These are phyloP conservation scores for Apiospora koreana DNA, from an alignment of 2,329 filamentous ascomycete genomes.

Conservation along the genomic window DNA sequence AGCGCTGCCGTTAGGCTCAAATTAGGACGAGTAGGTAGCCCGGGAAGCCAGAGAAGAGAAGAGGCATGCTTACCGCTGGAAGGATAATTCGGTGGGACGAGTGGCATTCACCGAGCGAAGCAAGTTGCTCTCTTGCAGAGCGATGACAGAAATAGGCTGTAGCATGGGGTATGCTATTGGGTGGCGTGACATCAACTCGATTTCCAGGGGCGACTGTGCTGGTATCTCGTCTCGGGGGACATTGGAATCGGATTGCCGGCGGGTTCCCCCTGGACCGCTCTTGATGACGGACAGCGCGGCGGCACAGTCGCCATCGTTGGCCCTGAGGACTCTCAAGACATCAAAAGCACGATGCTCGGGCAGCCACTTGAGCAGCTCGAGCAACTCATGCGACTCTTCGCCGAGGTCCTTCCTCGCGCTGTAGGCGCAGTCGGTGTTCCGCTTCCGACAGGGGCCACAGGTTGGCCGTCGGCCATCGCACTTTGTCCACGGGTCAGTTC, in stretches of 20 bases:
- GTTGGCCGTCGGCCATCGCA: slow-evolving; percentile 9
- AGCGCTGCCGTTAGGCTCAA: background rate
- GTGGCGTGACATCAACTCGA: slow-evolving; percentile 6
- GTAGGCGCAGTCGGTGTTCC: background rate
- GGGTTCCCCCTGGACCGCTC: background rate
- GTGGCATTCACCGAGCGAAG: background rate
- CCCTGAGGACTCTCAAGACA: background rate
- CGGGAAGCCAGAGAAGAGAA: background rate
- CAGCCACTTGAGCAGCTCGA: slow-evolving; percentile 2
- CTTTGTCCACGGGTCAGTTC: background rate
- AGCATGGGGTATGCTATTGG: slow-evolving; percentile 6
- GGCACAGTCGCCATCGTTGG: slow-evolving; percentile 6
- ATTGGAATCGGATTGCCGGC: background rate
- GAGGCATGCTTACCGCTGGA: background rate
- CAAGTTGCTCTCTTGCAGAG: background rate
- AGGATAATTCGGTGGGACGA: background rate
- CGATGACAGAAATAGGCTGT: background rate
- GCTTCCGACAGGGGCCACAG: slow-evolving; percentile 10
- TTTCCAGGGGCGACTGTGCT: background rate
- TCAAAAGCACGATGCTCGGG: slow-evolving; percentile 10
- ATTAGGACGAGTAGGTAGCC: background rate
- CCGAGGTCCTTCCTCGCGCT: background rate
- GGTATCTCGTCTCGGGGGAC: background rate
- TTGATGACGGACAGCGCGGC: background rate
- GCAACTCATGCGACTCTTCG: slow-evolving; percentile 8